phyloP scores from a whole-genome alignment of 2,329 filamentous ascomycete genomes.

The Penicillium sp. region DNA sequence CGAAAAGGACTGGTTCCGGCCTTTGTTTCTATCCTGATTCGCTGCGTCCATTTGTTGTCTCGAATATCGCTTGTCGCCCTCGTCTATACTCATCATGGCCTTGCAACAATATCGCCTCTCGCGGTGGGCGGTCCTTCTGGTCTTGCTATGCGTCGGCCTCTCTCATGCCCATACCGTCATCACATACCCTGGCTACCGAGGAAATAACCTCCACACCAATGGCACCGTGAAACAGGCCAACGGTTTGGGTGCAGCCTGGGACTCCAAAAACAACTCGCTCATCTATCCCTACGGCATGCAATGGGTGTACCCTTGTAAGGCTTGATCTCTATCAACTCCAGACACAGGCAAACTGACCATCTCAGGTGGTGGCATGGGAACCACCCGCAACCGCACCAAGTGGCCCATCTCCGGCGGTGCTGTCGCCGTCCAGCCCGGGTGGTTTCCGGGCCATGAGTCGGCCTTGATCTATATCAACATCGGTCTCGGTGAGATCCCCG shows the following conservation, averaged over 20 bases:
- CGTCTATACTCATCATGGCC: conserved; percentile 22
- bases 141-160: conserved; percentile 35
- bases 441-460: conserved; percentile 82
- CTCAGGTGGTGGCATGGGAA: conserved; percentile 73
- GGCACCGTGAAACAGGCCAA: conserved; percentile 48
- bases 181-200: conserved; percentile 79
- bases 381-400: conserved; percentile 76
- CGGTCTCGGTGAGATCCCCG: conserved; percentile 72
- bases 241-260: conserved; percentile 44
- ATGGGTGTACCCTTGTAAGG: conserved; percentile 89
- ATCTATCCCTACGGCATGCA: conserved; percentile 82
- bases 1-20: background rate
- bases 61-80: conserved; percentile 1
- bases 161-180: conserved; percentile 65
- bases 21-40: background rate
- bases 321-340: background rate
- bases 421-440: conserved; percentile 85
- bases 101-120: conserved; percentile 22
- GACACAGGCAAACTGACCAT: conserved; percentile 1
- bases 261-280: conserved; percentile 38
- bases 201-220: conserved; percentile 77
- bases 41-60: background rate
- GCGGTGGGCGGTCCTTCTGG: conserved; percentile 25
- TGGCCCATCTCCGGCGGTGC: conserved; percentile 87
- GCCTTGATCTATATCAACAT: conserved; percentile 89